phyloP scores from a whole-genome alignment of 805 yeast genomes.

The Candida stauntonica region DNA sequence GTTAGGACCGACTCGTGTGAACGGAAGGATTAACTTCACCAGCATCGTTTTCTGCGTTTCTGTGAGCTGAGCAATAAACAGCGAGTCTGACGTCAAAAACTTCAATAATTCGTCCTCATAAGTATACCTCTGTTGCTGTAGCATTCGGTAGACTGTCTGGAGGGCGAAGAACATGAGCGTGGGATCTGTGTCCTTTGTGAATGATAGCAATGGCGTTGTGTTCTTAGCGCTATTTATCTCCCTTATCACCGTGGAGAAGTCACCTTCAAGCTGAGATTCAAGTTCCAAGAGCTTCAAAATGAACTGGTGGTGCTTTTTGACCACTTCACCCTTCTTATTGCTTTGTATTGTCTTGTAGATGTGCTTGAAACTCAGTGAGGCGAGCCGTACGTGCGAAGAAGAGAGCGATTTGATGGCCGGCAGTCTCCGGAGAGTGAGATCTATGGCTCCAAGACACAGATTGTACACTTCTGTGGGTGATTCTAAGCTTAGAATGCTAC shows the following conservation, averaged over 20 bases:
- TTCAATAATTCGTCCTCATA: slow-evolving; percentile 3
- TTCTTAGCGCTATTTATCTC: slow-evolving; percentile 9
- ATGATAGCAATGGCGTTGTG: slow-evolving; percentile 1
- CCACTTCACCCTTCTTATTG: slow-evolving; percentile 6
- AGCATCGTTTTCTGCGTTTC: slow-evolving; percentile 15
- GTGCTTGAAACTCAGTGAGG: slow-evolving; percentile 23
- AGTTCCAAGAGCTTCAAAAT: slow-evolving; percentile 24
- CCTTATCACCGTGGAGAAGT: slow-evolving; percentile 5
- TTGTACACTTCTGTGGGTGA: slow-evolving; percentile 17
- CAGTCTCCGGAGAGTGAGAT: slow-evolving; percentile 17
- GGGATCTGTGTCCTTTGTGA: slow-evolving; percentile 1
- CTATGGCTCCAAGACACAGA: slow-evolving; percentile 23
- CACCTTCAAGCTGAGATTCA: slow-evolving; percentile 12
- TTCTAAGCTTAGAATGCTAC: slow-evolving; percentile 2
- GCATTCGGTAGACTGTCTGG: slow-evolving; percentile 21
- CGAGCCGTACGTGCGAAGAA: slow-evolving; percentile 20
- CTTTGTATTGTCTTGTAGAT: slow-evolving; percentile 17
- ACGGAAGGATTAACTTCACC: slow-evolving; percentile 18
- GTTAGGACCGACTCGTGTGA: slow-evolving; percentile 17
- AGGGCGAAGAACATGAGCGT: slow-evolving; percentile 19
- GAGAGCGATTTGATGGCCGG: slow-evolving; percentile 11
- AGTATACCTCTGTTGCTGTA: slow-evolving; percentile 15
- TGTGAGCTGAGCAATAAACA: slow-evolving; percentile 1
- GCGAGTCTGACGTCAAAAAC: slow-evolving; percentile 15
- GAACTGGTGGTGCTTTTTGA: slow-evolving; percentile 20